Evolutionary conservation across 140 eudicot genomes (phyloP), one percentile per base, ranked within the genome.

Genomic region (Bidens hawaiensis): DNA sequence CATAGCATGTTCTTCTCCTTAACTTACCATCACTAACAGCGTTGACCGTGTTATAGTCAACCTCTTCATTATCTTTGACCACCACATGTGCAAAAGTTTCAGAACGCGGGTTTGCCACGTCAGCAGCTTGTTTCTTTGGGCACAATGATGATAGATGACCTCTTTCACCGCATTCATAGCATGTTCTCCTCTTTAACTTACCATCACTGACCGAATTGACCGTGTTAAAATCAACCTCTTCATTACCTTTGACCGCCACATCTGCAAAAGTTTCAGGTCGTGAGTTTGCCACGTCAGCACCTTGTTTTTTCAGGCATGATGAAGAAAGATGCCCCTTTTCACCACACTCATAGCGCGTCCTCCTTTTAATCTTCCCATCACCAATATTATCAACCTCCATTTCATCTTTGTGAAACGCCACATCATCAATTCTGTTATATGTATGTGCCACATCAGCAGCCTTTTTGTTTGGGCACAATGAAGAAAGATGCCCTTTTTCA

Each of bases 1-100:
- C 95, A n/a, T 91, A 84, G 47, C 98, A 91, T 6, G 86, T 84
- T 60, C 89, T 80, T 77, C 93, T 75, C 77, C 78, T 84, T 71
- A 91, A 69, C 83, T 87, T 91, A 65, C 89, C 81, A 53, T 80
- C 80, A 19, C 81, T 74, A 12, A 79, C 61, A 12, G 24, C 59
- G 22, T 34, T 41, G 45, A 22, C 79, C 30, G 34, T 65, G 55
- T 16, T 67, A 16, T n/a, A n/a, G n/a, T 40, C 76, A 59, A 61
- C 66, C 40, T 4, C 69, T 18, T 71, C 62, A 14, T 57, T 38
- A 43, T 18, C 52, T 38, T 11, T 42, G 31, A 21, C 23, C 0
- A 23, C 47, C 60, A 30, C 16, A 8, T 74, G 57, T 13, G 25
- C 60, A 90, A 79, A 52, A 83, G 95, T 33, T 55, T 55, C 52